These are phyloP conservation scores for Trifolium subterraneum DNA, from an alignment of 306 rosid species.

Conservation along the genomic window DNA sequence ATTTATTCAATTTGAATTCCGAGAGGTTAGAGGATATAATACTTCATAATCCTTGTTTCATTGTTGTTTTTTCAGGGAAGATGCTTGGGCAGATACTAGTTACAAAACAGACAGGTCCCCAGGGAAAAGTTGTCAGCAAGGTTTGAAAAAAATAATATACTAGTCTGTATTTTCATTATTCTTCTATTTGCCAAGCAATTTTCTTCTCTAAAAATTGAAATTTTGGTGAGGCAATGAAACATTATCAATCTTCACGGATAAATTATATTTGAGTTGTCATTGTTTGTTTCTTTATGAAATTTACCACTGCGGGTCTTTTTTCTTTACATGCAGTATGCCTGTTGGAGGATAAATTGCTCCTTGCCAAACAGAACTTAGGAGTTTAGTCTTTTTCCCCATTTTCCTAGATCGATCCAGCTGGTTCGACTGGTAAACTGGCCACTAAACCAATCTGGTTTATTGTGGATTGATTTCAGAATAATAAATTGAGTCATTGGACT, in stretches of 20 bases:
- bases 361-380: constrained; percentile 5
- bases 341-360: constrained; percentile 19
- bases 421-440: constrained; percentile 28
- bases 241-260: constrained; percentile 5
- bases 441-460: constrained; percentile 5
- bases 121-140: constrained; percentile 97
- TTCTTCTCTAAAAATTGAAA: constrained; percentile 23
- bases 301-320: constrained; percentile 20
- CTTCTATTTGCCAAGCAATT: constrained; percentile 7
- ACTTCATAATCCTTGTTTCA: not conserved
- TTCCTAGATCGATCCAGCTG: not conserved
- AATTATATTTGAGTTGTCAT: constrained; percentile 10
- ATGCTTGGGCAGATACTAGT: constrained; percentile 99
- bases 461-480: constrained; percentile 29
- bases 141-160: constrained; percentile 45
- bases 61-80: constrained; percentile 65
- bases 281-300: constrained; percentile 19
- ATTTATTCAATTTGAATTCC: constrained; percentile 29
- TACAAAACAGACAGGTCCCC: constrained; percentile 96
- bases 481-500: constrained; percentile 23
- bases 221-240: constrained; percentile 19
- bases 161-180: constrained; percentile 21
- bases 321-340: constrained; percentile 17
- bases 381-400: not conserved
- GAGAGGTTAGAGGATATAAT: constrained; percentile 4